phyloP scores from a whole-genome alignment of 2,329 filamentous ascomycete species.

The Knoxdaviesia proteae region DNA sequence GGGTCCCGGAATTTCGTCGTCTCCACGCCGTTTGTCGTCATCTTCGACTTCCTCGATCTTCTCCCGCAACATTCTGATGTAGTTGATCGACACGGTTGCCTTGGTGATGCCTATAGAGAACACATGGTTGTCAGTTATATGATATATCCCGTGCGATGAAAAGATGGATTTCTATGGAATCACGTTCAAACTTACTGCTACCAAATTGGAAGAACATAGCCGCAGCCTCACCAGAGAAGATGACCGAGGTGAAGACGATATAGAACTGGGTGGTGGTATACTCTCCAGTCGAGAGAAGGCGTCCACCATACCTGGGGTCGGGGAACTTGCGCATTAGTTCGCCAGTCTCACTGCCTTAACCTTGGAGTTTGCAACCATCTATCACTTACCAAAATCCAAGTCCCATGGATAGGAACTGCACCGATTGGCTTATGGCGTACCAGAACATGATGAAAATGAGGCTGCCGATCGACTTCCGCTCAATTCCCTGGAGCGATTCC shows the following conservation, averaged over 20 bases:
- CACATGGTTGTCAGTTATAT: not conserved
- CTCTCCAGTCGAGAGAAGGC: slow-evolving; percentile 20
- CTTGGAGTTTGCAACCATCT: not conserved
- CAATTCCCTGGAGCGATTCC: slow-evolving; percentile 12
- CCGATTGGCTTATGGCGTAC: slow-evolving; percentile 18
- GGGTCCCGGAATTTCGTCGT: slow-evolving; percentile 6
- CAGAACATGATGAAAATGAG: slow-evolving; percentile 19
- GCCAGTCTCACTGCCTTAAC: no score
- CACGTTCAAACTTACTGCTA: slow-evolving; percentile 13
- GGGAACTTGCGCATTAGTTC: no score
- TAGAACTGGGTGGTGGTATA: slow-evolving; percentile 26
- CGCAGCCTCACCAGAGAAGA: slow-evolving; percentile 22
- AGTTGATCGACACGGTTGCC: slow-evolving; percentile 24
- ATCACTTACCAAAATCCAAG: slow-evolving; percentile 16
- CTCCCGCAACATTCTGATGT: slow-evolving; percentile 21
- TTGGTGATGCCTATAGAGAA: slow-evolving; percentile 20
- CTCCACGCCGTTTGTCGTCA: slow-evolving; percentile 4
- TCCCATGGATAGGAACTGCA: slow-evolving; percentile 17
- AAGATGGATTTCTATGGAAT: not conserved
- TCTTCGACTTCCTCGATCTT: slow-evolving; percentile 12
- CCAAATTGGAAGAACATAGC: slow-evolving; percentile 23
- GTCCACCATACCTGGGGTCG: slow-evolving; percentile 15
- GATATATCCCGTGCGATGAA: not conserved
- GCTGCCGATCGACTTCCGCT: slow-evolving; percentile 10
- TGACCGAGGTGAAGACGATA: slow-evolving; percentile 26